Conservation (phyloP, 768 basidiomycete genomes). For the Leccinum broughii region DNA sequence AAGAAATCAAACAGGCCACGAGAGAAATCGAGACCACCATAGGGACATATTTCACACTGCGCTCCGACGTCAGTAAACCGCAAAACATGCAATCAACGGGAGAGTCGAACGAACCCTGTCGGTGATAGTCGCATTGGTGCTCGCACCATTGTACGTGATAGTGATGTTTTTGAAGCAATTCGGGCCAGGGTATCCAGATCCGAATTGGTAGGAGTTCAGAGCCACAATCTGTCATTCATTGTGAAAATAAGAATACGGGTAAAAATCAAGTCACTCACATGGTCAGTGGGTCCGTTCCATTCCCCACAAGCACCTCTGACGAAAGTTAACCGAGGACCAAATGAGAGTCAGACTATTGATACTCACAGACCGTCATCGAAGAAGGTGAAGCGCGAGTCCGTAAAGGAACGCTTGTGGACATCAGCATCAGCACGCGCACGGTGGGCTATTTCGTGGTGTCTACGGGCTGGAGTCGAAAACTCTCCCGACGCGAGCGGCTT, state of each 20-base stretch:
- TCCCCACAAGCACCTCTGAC: conserved; percentile 57
- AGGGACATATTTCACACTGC: conserved; percentile 47
- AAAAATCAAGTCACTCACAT: conserved; percentile 5
- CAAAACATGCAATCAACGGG: background rate
- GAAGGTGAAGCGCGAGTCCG: conserved; percentile 47
- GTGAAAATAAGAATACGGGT: background rate
- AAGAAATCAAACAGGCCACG: conserved; percentile 65
- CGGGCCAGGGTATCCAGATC: conserved; percentile 58
- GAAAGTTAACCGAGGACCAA: background rate
- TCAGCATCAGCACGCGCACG: conserved; percentile 32
- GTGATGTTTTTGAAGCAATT: conserved; percentile 65
- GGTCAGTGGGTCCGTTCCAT: conserved; percentile 36
- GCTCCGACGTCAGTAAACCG: conserved; percentile 2
- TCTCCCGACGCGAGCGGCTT: too few species aligned
- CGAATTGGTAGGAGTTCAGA: conserved; percentile 45
- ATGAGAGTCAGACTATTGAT: background rate
- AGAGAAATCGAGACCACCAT: conserved; percentile 67
- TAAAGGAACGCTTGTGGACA: conserved; percentile 36
- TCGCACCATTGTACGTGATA: conserved; percentile 57
- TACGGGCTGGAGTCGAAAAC: too few species aligned
- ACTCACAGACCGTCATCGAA: conserved; percentile 54
- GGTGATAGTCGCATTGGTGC: conserved; percentile 51
- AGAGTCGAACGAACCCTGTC: conserved; percentile 50
- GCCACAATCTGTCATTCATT: conserved; percentile 25
- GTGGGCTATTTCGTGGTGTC: too few species aligned